Evolutionary conservation across 2,329 filamentous ascomycete species (phyloP).

Genomic region (Arthroderma uncinatum): DNA sequence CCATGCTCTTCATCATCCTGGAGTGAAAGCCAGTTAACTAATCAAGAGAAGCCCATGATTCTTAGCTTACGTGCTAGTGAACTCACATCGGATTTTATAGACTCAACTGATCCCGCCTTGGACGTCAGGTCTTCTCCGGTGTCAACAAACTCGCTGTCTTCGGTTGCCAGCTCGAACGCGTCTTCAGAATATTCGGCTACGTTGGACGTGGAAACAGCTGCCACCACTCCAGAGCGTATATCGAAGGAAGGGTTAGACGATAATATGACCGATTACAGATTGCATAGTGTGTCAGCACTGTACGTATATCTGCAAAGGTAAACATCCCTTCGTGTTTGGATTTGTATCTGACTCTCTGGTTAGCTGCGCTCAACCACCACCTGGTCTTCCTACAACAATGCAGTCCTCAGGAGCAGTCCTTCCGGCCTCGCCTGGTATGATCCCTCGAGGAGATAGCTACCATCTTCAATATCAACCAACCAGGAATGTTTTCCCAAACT

Average conservation of each 20-base stretch:
- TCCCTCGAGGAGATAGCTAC: slow-evolving; percentile 33
- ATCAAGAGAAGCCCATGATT: slow-evolving; percentile 6
- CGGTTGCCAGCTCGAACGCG: slow-evolving; percentile 28
- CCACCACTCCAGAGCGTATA: neutral
- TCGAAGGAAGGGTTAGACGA: slow-evolving; percentile 20
- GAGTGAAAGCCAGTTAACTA: slow-evolving; percentile 5
- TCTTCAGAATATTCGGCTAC: slow-evolving; percentile 15
- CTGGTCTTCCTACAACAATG: slow-evolving; percentile 35
- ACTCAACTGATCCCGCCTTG: slow-evolving; percentile 44
- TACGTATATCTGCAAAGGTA: slow-evolving; percentile 20
- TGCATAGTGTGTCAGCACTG: slow-evolving; percentile 30
- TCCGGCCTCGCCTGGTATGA: slow-evolving; percentile 20
- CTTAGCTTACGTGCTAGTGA: slow-evolving; percentile 41
- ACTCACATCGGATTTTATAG: slow-evolving; percentile 44
- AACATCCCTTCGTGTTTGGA: neutral
- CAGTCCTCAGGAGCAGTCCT: slow-evolving; percentile 24
- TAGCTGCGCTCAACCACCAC: slow-evolving; percentile 35
- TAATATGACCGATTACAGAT: slow-evolving; percentile 30
- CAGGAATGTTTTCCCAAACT: slow-evolving; percentile 21
- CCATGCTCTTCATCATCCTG: neutral
- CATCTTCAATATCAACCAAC: slow-evolving; percentile 11
- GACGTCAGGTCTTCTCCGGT: slow-evolving; percentile 42
- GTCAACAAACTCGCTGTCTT: slow-evolving; percentile 38
- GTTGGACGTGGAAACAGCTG: neutral
- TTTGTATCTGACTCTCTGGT: slow-evolving; percentile 5